phyloP scores from a whole-genome alignment of 805 yeast species.

The Metschnikowia amazonensis region DNA sequence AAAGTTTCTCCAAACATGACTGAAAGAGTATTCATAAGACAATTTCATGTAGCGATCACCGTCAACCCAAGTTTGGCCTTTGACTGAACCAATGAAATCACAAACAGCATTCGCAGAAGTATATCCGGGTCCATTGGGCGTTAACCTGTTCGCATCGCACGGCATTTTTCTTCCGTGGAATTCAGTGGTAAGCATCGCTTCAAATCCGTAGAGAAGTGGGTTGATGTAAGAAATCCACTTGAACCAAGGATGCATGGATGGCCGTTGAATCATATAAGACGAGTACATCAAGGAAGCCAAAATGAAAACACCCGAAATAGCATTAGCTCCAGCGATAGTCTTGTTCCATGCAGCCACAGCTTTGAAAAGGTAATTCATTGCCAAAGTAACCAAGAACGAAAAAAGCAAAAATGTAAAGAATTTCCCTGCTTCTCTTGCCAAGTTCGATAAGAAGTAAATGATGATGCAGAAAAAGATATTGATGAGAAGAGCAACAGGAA shows the following conservation, averaged over 20 bases:
- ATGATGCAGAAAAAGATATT: slow-evolving; percentile 45
- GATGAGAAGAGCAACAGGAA: slow-evolving; percentile 39
- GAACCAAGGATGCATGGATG: slow-evolving; percentile 35
- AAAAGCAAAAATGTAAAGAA: slow-evolving; percentile 51
- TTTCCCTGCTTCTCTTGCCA: slow-evolving; percentile 51
- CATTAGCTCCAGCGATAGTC: slow-evolving; percentile 54
- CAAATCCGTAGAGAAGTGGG: slow-evolving; percentile 29
- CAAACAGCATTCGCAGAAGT: slow-evolving; percentile 14
- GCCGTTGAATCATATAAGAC: slow-evolving; percentile 31
- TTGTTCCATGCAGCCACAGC: slow-evolving; percentile 50
- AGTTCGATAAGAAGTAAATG: slow-evolving; percentile 53
- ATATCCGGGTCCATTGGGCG: slow-evolving; percentile 27
- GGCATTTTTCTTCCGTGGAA: slow-evolving; percentile 29
- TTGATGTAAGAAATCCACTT: slow-evolving; percentile 39
- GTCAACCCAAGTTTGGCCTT: slow-evolving; percentile 16
- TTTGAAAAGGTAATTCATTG: slow-evolving; percentile 52
- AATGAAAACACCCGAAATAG: slow-evolving; percentile 48
- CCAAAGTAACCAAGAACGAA: slow-evolving; percentile 44
- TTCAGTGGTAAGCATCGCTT: slow-evolving; percentile 28
- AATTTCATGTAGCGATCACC: slow-evolving; percentile 34
- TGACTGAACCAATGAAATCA: slow-evolving; percentile 15
- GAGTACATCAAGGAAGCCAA: slow-evolving; percentile 28
- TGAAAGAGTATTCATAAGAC: slow-evolving; percentile 33
- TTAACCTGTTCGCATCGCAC: slow-evolving; percentile 21
- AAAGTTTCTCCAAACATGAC: slow-evolving; percentile 46